Percentiles rank a stretch among this genome's conserved stretches.
Evolutionary conservation across 2,329 filamentous ascomycete genomes (phyloP).

Genomic region (Fusarium dlaminii): DNA sequence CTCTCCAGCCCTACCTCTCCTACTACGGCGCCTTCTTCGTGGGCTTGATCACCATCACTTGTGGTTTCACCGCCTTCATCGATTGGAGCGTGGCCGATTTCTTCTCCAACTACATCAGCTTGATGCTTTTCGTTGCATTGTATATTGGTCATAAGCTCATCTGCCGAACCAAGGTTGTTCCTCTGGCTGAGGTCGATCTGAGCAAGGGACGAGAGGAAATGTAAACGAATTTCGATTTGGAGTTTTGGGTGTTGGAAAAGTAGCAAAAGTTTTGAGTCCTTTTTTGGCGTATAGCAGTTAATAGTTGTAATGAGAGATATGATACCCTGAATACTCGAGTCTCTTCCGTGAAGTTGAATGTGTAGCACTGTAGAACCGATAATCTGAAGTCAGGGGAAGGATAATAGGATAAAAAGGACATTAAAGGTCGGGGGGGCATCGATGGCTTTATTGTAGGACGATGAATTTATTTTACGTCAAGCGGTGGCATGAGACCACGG

Average conservation of each 20-base stretch:
- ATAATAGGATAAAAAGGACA: background rate
- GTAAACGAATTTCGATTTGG: slow-evolving; percentile 11
- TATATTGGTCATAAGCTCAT: slow-evolving; percentile 69
- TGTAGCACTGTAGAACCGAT: background rate
- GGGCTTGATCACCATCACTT: slow-evolving; percentile 70
- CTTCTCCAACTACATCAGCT: slow-evolving; percentile 71
- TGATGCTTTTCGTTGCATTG: slow-evolving; percentile 70
- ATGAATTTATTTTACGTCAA: slow-evolving; percentile 29
- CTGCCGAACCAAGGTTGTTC: slow-evolving; percentile 52
- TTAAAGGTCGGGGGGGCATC: background rate
- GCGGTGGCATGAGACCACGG: background rate
- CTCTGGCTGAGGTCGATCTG: slow-evolving; percentile 50
- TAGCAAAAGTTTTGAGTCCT: slow-evolving; percentile 15
- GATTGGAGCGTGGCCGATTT: slow-evolving; percentile 68
- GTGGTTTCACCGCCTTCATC: slow-evolving; percentile 76
- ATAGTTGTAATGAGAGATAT: slow-evolving; percentile 38
- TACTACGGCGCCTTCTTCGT: slow-evolving; percentile 74
- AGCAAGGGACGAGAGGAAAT: slow-evolving; percentile 35
- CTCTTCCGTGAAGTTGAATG: background rate
- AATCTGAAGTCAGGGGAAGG: background rate
- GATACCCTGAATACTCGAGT: slow-evolving; percentile 34
- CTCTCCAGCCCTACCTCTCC: slow-evolving; percentile 70
- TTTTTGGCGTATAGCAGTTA: slow-evolving; percentile 26
- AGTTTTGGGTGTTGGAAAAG: slow-evolving; percentile 17
- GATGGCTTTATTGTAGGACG: slow-evolving; percentile 1